Conservation (phyloP, 306 rosid genomes). For the Inga laurina region DNA sequence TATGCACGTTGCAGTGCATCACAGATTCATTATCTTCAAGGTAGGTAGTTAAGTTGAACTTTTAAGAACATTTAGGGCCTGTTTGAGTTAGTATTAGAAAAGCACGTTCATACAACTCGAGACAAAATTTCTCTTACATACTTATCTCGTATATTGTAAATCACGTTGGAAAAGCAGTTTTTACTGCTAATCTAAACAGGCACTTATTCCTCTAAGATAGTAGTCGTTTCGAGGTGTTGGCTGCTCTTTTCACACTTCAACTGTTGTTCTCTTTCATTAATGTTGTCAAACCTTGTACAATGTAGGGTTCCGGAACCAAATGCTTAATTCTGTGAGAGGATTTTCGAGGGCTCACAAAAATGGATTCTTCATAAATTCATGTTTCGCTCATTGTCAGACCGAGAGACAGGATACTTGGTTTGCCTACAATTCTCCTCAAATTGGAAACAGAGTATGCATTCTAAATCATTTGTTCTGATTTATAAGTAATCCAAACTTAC, state of each 20-base stretch:
- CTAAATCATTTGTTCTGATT: conserved; percentile 3
- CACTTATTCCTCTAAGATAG: not conserved
- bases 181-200: too few species aligned
- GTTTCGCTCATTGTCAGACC: conserved; percentile 54
- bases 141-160: too few species aligned
- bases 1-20: conserved; percentile 48
- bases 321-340: conserved; percentile 43
- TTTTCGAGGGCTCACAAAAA: conserved; percentile 44
- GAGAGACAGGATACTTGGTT: conserved; percentile 61
- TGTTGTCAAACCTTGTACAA: conserved; percentile 17
- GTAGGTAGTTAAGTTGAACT: conserved; percentile 37
- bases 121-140: too few species aligned
- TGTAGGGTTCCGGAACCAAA: conserved; percentile 48
- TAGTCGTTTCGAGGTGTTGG: conserved; percentile 7
- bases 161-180: too few species aligned
- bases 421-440: conserved; percentile 48
- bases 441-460: conserved; percentile 45
- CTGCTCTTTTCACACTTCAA: conserved; percentile 10
- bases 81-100: too few species aligned
- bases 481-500: not conserved
- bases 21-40: conserved; percentile 50
- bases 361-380: conserved; percentile 55
- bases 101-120: too few species aligned
- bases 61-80: not conserved
- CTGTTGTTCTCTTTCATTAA: not conserved